Conservation (phyloP, 345 rosid genomes). For the Citrus trifoliata region DNA sequence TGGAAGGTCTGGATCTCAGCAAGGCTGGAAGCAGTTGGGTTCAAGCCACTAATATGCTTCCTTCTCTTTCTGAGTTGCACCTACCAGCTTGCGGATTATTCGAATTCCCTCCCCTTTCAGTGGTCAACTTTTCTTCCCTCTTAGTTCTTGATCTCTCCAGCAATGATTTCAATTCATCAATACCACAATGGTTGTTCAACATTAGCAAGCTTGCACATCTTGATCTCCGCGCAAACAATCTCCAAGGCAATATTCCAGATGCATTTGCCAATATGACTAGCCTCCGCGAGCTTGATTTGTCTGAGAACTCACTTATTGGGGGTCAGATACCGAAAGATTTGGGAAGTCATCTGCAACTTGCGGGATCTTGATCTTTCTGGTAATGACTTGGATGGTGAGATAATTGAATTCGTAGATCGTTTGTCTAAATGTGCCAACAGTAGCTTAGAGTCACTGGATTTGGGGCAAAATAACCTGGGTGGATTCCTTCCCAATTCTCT, state of each 20-base stretch:
- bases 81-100: conserved; percentile 20
- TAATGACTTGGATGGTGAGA: conserved; percentile 8
- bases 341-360: conserved; percentile 17
- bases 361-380: conserved; percentile 9
- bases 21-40: conserved; percentile 23
- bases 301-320: neutral
- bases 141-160: conserved; percentile 26
- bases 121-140: conserved; percentile 20
- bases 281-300: conserved; percentile 9
- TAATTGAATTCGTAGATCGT: neutral
- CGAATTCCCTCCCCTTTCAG: conserved; percentile 13
- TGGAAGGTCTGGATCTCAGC: conserved; percentile 22
- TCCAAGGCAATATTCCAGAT: conserved; percentile 6
- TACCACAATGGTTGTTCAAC: conserved; percentile 23
- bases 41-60: conserved; percentile 24
- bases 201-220: conserved; percentile 11
- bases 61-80: conserved; percentile 31
- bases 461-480: conserved; percentile 17
- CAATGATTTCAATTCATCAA: conserved; percentile 23
- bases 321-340: neutral
- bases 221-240: conserved; percentile 13
- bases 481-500: conserved; percentile 18
- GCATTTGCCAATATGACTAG: neutral
- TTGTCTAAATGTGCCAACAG: conserved; percentile 14
- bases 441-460: conserved; percentile 19